Base-by-base conservation (phyloP, 73 alveolate species). In the Paramecium biaurelia region DNA sequence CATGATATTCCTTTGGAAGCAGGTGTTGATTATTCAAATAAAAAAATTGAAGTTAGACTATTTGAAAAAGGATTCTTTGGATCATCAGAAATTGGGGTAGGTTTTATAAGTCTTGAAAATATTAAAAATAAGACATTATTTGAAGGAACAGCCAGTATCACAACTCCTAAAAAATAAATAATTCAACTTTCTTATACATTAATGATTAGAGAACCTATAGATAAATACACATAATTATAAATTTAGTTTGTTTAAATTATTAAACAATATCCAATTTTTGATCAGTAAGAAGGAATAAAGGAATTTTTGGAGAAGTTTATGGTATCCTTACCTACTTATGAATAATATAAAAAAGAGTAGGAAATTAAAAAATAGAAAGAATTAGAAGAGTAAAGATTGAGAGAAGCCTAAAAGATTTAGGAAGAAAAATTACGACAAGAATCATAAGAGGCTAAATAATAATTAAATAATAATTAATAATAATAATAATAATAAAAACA, bases 11-110 rank as follows among this genome's bases (percentile, higher is more conserved):
- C 90, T 2, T 43, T 43, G 11, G 37, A 32, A 18, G 10, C 53
- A 2, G 74, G 26, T 18, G 45, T 43, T 1, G 90, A 45, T 24
- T 30, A 43, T 20, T 57, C 76, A 15, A 45, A n/a, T 11, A 79
- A 79, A n/a, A 38, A 20, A 10, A 42, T 79, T 23, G 90, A 79
- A 45, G 90, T 79, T 12, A 14, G 76, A 42, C 28, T 79, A 34
- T 79, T 43, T 79, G 90, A 79, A 34, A 79, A 79, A 47, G 90
- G 90, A 12, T 79, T 79, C 47, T 79, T 79, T 23, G 45, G 63
- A 24, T 23, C 45, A 30, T 4, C 26, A 43, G 90, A 79, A 79
- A 24, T 79, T 3, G 90, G 90, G 3, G 76, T 79, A 10, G 90
- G 76, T 12, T 15, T 12, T 0, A 38, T 79, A 20, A 11, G 7